Evolutionary conservation across 495 filamentous ascomycete species (phyloP), one percentile per base, ranked within the genome.

Genomic region (Gamarada debralockiae): DNA sequence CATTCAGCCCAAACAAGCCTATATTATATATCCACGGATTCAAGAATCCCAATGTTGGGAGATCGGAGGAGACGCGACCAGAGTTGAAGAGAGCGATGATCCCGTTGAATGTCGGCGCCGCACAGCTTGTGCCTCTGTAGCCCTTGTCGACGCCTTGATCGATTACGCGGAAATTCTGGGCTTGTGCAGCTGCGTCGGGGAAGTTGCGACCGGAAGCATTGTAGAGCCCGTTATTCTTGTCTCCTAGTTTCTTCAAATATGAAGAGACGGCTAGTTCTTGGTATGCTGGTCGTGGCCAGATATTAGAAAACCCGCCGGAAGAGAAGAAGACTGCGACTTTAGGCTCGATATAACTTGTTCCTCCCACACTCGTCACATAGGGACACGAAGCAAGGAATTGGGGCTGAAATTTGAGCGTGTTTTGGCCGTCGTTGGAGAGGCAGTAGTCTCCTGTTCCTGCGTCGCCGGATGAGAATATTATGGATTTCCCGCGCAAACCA

Each of bases 381-480:
- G 73, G 76, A 55, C 76, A 78, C 34, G 61, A n/a, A n/a, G n/a
- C 61, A 7, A 75, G 74, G 52, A 66, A 70, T 8, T 53, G 55
- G 2, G 68, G 64, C 33, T 58, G 66, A 55, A 72, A 72, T 24
- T 64, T n/a, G 0, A 49, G 37, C 1, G 40, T 39, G 31, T 50
- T 87, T 44, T 73, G 77, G 57, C 82, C 84, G 56, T 87, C 80
- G 61, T 87, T 86, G 27, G 82, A 78, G 36, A 73, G 48, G 64
- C 87, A 91, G 8, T 72, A 74, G 7, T 77, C 72, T 3, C 86
- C 87, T 15, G 86, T 80, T 12, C 87, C 87, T 10, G 74, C 78
- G 70, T 92, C 87, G 4, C 89, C 88, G 5, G 81, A 83, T 1
- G 84, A 81, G 63, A 83, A 83, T 47, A 93, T 66, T 0, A 92